Conservation (phyloP, 1,284 basidiomycete genomes). For the Malassezia nana region DNA sequence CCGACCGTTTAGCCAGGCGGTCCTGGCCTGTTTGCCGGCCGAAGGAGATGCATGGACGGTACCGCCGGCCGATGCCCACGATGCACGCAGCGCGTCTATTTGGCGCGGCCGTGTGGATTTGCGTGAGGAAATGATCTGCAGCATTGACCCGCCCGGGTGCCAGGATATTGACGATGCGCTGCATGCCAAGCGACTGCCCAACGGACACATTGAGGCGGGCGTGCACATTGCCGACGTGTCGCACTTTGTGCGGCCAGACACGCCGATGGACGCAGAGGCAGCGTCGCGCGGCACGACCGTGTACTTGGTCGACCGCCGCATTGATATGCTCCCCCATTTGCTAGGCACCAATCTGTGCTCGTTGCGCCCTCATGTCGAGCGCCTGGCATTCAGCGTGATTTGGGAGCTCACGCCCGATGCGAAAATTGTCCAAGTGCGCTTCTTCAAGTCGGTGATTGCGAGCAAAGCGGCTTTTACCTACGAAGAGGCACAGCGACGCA, state of each 20-base stretch:
- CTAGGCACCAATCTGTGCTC: constrained; percentile 95
- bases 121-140: constrained; percentile 76
- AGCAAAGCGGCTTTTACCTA: constrained; percentile 97
- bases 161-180: constrained; percentile 98
- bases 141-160: constrained; percentile 93
- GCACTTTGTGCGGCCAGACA: constrained; percentile 86
- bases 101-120: constrained; percentile 87
- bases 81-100: constrained; percentile 48
- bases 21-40: constrained; percentile 76
- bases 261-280: constrained; percentile 92
- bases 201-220: constrained; percentile 92
- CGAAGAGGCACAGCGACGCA: constrained; percentile 85
- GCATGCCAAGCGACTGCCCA: constrained; percentile 78
- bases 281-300: constrained; percentile 92
- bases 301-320: constrained; percentile 95
- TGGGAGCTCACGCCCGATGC: constrained; percentile 66
- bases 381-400: constrained; percentile 87
- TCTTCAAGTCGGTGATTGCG: constrained; percentile 91
- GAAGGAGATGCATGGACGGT: constrained; percentile 92
- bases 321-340: constrained; percentile 92
- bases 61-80: constrained; percentile 59
- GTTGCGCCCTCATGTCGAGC: constrained; percentile 80
- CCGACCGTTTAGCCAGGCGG: constrained; percentile 86
- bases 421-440: constrained; percentile 79
- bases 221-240: constrained; percentile 99